Base-by-base conservation (phyloP, 129 eudicot genomes). In the Chrysanthemum seticuspe region DNA sequence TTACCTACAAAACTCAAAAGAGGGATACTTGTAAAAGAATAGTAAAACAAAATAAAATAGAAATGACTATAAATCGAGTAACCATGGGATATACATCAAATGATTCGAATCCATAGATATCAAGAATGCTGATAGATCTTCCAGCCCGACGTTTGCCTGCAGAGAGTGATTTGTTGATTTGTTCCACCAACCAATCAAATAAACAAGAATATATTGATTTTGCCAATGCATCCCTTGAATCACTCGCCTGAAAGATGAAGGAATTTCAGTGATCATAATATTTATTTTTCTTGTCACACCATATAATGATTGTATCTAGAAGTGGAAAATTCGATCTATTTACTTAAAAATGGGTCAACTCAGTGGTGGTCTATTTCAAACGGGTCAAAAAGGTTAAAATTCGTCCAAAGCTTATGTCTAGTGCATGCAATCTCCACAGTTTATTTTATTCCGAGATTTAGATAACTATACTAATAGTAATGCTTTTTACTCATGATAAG, bases 121-220 rank as follows among this genome's bases (percentile, higher is more conserved):
- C 98, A 81, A 92, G 98, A 81, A 92, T 89, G 73, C 98, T 87
- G 76, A 92, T 92, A 62, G 98, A 92, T 79, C 93, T 87, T 67
- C 96, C 98, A 13, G 94, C 82, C 10, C 85, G 83, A 36, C 86
- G 85, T 77, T 92, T 92, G 64, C 98, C 98, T 8, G 87, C 91
- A 18, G 95, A 80, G 18, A 92, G 92, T 65, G 98, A 87, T 73
- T 85, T 89, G 85, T 92, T 92, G 70, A 92, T 85, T 82, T 92
- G 96, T 67, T 89, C 98, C 36, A 92, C 94, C 40, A 92, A 85
- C 96, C 96, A 92, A 81, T 92, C 96, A 85, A 92, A 89, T 84
- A 92, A 83, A 71, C 91, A 87, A 65, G 98, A 87, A 80, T 92
- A 92, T 10, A 62, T 65, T 51, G 98, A 89, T 85, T 92, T 92